A percentile compares a stretch with the other conserved stretches of the same genome.
Conservation (phyloP, 139 green algal genomes). For the Tetradesmus lagerheimii region DNA sequence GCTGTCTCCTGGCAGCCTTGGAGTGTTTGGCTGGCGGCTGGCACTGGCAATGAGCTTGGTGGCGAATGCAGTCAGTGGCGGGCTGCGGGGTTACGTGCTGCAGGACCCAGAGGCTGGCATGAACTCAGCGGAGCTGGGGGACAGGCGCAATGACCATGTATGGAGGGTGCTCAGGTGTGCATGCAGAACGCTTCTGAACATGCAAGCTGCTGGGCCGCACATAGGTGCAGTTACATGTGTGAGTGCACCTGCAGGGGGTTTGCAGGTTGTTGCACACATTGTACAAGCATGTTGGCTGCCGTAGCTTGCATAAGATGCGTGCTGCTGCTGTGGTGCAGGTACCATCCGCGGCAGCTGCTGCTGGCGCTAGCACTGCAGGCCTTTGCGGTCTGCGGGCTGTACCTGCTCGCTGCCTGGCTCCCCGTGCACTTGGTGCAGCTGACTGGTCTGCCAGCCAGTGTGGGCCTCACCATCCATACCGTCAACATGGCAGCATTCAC, state of each 20-base stretch:
- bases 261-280: no score
- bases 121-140: not conserved
- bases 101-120: constrained; percentile 29
- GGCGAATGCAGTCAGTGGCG: not conserved
- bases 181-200: not conserved
- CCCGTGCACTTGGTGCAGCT: constrained; percentile 27
- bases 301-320: not conserved
- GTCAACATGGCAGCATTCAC: constrained; percentile 30
- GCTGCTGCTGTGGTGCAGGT: constrained; percentile 21
- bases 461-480: not conserved
- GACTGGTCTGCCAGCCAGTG: not conserved
- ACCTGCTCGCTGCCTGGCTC: constrained; percentile 36
- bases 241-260: no score
- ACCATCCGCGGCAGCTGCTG: not conserved
- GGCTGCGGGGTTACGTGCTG: constrained; percentile 18
- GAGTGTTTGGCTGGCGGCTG: constrained; percentile 30
- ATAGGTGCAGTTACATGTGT: not conserved
- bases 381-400: constrained; percentile 32
- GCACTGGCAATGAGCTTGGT: constrained; percentile 2
- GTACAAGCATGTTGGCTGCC: not conserved
- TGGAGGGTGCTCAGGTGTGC: constrained; percentile 25
- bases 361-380: not conserved
- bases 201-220: not conserved
- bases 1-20: not conserved
- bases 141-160: constrained; percentile 19